Conservation (phyloP, 2,329 filamentous ascomycete genomes). For the Trichoderma cornu-damae region DNA sequence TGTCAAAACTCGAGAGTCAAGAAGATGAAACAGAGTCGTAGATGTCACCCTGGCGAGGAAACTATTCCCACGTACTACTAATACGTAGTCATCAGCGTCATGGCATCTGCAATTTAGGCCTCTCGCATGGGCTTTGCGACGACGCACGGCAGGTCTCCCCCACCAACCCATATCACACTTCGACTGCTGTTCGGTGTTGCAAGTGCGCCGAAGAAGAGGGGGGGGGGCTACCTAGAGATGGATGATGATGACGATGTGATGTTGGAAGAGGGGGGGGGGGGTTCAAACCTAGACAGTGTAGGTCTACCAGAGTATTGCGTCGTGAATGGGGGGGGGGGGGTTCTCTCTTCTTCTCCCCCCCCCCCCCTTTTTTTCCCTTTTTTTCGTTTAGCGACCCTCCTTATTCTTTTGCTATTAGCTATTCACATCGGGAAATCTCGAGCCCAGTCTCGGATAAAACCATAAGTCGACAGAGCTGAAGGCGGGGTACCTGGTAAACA, state of each 20-base stretch:
- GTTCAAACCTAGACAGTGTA: neutral
- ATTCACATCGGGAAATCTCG: too few species aligned
- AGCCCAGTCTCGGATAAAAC: too few species aligned
- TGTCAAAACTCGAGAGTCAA: neutral
- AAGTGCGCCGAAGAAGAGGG: constrained; percentile 32
- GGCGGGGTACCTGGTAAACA: constrained; percentile 3
- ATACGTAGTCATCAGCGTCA: neutral
- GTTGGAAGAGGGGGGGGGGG: neutral
- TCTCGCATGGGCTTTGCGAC: constrained; percentile 19
- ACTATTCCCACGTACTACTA: too few species aligned
- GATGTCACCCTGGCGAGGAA: too few species aligned
- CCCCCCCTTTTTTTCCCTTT: too few species aligned
- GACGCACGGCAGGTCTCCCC: neutral
- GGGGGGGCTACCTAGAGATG: constrained; percentile 17
- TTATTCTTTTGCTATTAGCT: too few species aligned
- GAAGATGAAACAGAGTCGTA: too few species aligned
- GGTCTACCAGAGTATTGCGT: neutral
- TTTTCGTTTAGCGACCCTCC: too few species aligned
- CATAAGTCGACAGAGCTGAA: too few species aligned
- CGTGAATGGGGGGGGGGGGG: too few species aligned
- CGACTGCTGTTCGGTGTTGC: constrained; percentile 25
- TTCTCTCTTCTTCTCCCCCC: neutral
- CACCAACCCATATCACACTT: constrained; percentile 33
- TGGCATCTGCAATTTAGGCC: constrained; percentile 23
- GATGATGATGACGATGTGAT: neutral